These are phyloP conservation scores for Scalesia atractyloides DNA, from an alignment of 129 eudicot genomes.

Conservation along the genomic window DNA sequence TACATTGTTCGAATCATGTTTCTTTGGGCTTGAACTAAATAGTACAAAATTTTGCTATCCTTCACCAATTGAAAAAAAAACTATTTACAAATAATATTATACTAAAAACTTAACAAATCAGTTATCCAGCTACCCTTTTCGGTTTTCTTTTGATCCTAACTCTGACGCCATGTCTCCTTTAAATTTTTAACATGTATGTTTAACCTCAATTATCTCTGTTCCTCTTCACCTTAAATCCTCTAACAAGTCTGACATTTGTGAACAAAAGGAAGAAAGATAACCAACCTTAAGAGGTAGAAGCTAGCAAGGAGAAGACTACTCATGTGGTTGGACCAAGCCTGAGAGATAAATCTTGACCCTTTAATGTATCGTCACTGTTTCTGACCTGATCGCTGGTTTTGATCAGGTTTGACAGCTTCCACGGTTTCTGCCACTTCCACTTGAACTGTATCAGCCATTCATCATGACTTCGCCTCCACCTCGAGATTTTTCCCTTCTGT, in stretches of 20 bases:
- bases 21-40: slow-evolving; percentile 4
- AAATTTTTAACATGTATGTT: neutral
- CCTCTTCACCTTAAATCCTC: slow-evolving; percentile 14
- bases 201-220: neutral
- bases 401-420: slow-evolving; percentile 73
- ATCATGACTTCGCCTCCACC: slow-evolving; percentile 86
- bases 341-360: slow-evolving; percentile 34
- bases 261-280: slow-evolving; percentile 18
- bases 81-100: slow-evolving; percentile 15
- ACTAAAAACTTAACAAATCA: neutral
- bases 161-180: slow-evolving; percentile 14
- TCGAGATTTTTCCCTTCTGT: slow-evolving; percentile 67
- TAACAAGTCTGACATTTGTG: neutral
- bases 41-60: slow-evolving; percentile 16
- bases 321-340: slow-evolving; percentile 32
- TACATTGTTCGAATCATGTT: neutral
- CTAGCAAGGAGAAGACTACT: slow-evolving; percentile 12
- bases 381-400: slow-evolving; percentile 34
- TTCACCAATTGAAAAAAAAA: slow-evolving; percentile 10
- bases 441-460: slow-evolving; percentile 86
- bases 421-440: slow-evolving; percentile 96
- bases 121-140: neutral
- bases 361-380: slow-evolving; percentile 41
- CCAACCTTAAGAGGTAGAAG: slow-evolving; percentile 21
- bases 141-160: slow-evolving; percentile 13